Evolutionary conservation across 495 filamentous ascomycete species (phyloP), one percentile per base, ranked within the genome.

Genomic region (Annulohypoxylon maeteangense): DNA sequence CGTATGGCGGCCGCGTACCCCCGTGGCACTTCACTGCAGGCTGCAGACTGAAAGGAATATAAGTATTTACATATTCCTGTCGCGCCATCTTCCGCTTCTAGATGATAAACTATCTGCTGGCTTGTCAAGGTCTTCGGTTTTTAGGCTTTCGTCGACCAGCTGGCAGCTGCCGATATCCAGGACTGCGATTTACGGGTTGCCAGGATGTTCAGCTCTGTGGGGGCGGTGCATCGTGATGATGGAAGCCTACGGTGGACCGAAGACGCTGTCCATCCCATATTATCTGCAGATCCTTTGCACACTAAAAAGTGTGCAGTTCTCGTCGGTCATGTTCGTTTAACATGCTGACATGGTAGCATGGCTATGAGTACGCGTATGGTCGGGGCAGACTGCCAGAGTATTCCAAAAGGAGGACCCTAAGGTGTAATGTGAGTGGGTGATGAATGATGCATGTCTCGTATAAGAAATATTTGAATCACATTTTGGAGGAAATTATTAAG

Each of bases 121-220:
- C 14, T 20, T 16, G 10, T 10, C 29, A 34, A 31, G 14, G 50
- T 8, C 14, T 36, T 31, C 27, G 29, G 27, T 20, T 54, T 29
- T n/a, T n/a, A 34, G 29, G 29, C 34, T 18, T n/a, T 14, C 11
- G 50, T 32, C 25, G 50, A 53, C 14, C 12, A 32, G 12, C 25
- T 7, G 12, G 14, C 12, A 32, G 12, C 25, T 7, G 12, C 12
- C 8, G 22, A 29, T n/a, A 11, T 2, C 11, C 8, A 29, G 48
- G 22, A 48, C 45, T 48, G 27, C 18, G 27, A 20, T 36, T 47
- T 20, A 47, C 40, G 44, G 54, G 55, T 36, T 54, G 56, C 47
- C 16, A n/a, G 65, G 65, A 20, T 61, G 38, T 61, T 67, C 65
- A 67, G 65, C 65, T 67, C 23, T 48, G 65, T 67, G 65, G 65